Evolutionary conservation across 1,139 yeast genomes (phyloP).

Genomic region (Geotrichum macrosporum): DNA sequence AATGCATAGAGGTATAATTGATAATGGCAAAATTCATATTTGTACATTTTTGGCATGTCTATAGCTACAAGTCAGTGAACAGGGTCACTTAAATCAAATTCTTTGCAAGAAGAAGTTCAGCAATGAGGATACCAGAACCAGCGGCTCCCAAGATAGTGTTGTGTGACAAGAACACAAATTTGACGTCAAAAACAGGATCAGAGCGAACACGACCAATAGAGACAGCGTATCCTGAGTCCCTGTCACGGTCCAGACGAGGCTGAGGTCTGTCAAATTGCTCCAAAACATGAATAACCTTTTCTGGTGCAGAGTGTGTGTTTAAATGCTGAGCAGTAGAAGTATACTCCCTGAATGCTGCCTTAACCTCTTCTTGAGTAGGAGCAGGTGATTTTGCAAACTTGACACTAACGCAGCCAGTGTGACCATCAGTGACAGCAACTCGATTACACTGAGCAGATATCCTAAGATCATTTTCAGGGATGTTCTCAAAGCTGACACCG

Average conservation of each 20-base stretch:
- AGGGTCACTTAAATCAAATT: conserved; percentile 65
- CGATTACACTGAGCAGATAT: conserved; percentile 97
- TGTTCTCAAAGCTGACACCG: conserved; percentile 50
- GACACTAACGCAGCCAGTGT: conserved; percentile 89
- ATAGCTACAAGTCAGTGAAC: too few species aligned
- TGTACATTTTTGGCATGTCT: too few species aligned
- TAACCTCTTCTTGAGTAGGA: conserved; percentile 78
- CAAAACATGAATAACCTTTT: conserved; percentile 82
- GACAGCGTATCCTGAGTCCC: conserved; percentile 92
- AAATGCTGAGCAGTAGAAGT: conserved; percentile 76
- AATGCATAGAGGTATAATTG: too few species aligned
- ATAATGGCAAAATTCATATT: too few species aligned
- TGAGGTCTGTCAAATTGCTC: conserved; percentile 95
- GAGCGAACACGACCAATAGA: conserved; percentile 92
- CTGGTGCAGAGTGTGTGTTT: conserved; percentile 89
- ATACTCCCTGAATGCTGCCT: conserved; percentile 64
- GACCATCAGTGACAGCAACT: conserved; percentile 97
- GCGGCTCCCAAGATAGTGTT: conserved; percentile 99
- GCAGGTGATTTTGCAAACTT: conserved; percentile 77
- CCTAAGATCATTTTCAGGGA: conserved; percentile 66
- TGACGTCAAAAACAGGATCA: conserved; percentile 88
- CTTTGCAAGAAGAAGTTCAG: conserved; percentile 80
- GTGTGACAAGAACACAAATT: conserved; percentile 94
- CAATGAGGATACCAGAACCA: conserved; percentile 97
- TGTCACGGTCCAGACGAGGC: conserved; percentile 94